Evolutionary conservation across 306 rosid species (phyloP), one percentile per base, ranked within the genome.

Genomic region (Hippophae gyantsensis): DNA sequence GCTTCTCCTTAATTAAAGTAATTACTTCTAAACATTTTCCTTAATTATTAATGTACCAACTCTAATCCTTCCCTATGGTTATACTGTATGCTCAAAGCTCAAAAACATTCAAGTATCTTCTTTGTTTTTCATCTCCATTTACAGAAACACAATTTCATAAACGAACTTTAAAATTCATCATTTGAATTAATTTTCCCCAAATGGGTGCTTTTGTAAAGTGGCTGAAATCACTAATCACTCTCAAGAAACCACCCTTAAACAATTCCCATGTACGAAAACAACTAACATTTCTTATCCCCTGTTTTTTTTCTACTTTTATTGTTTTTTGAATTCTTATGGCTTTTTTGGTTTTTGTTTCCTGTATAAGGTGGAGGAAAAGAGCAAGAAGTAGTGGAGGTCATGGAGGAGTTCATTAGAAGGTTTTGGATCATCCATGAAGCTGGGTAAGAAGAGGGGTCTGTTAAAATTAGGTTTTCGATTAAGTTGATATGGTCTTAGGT

Each of bases 191-290:
- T 38, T 62, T 50, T 58, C 8, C 67, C 72, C 79, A 44, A 71
- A 87, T 92, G 96, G 96, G 89, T 71, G 77, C 75, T 66, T 83
- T 95, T 0, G 92, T 86, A 53, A 83, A 77, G 65, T 92, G 96
- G 96, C 73, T 92, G 8, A 87, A 83, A 56, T 87, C 96, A 23
- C 82, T 92, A 0, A 64, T 92, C 18, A 60, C 73, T 65, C 79
- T 45, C 52, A 88, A 75, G 72, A 92, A 76, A 51, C 41, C 82
- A 57, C 48, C 69, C 51, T 0, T 69, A 43, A 70, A 51, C 26
- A 83, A 85, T 18, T 84, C 38, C 38, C 38, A 32, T 32, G 38
- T 32, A 75, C 41, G 96, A 68, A 44, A 73, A 13, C 3, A 32
- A 7, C 5, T 5, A 2, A 7, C 13, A 8, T 43, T 12, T 46